These are phyloP conservation scores for Capsicum rhomboideum DNA, from an alignment of 257 asterid species.

Conservation along the genomic window DNA sequence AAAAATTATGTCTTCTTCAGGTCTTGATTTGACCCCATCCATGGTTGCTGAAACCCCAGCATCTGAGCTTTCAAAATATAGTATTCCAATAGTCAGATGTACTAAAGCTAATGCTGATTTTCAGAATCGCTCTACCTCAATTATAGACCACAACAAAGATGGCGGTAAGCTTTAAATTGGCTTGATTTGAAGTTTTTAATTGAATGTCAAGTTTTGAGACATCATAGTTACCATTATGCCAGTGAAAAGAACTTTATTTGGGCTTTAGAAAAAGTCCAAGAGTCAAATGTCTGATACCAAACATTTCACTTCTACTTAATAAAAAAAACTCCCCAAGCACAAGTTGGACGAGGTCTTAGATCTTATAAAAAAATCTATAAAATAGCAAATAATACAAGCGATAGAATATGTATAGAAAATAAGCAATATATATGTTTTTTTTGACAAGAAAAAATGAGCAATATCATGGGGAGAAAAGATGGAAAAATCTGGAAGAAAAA, in stretches of 20 bases:
- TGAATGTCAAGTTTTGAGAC: neutral
- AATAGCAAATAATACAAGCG: neutral
- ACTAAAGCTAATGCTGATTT: conserved; percentile 8
- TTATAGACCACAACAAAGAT: conserved; percentile 11
- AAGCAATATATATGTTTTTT: neutral
- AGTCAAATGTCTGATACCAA: neutral
- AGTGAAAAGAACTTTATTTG: neutral
- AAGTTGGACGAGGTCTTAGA: neutral
- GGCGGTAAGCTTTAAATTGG: neutral
- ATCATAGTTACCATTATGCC: neutral
- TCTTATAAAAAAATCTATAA: neutral
- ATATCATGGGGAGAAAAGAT: neutral
- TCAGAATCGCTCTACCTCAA: conserved; percentile 11
- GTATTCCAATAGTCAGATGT: conserved; percentile 24
- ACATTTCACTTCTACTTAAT: neutral
- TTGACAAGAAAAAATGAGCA: neutral
- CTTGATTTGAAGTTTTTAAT: neutral
- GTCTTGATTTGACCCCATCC: conserved; percentile 23
- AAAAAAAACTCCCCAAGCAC: neutral
- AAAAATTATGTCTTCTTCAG: conserved; percentile 9
- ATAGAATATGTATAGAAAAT: neutral
- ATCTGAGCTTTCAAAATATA: conserved; percentile 30
- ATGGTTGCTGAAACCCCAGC: conserved; percentile 66
- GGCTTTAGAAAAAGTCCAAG: neutral
- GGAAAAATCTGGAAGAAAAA: neutral